Conservation (phyloP, 331 rosid genomes). For the Dryas integrifolia region DNA sequence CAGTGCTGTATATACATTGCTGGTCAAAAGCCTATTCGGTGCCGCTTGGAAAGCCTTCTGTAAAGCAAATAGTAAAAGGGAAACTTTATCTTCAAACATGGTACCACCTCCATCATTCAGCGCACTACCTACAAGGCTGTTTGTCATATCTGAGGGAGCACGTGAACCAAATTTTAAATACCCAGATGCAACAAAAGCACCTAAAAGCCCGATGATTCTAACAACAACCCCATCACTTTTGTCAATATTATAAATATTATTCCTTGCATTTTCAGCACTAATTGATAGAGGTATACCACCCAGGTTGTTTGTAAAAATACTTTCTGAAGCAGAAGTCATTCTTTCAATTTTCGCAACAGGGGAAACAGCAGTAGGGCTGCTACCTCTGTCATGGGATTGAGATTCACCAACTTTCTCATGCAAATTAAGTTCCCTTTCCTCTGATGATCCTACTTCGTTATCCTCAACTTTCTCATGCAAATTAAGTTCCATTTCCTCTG, state of each 20-base stretch:
- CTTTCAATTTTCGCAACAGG: slow-evolving; percentile 46
- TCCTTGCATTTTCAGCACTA: slow-evolving; percentile 92
- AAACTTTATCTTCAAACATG: slow-evolving; percentile 94
- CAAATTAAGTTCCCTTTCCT: slow-evolving; percentile 42
- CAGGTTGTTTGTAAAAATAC: slow-evolving; percentile 51
- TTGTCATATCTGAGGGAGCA: slow-evolving; percentile 52
- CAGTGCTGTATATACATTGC: slow-evolving; percentile 73
- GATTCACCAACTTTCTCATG: slow-evolving; percentile 48
- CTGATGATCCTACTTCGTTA: slow-evolving; percentile 36
- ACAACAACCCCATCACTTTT: slow-evolving; percentile 84
- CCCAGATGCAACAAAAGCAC: slow-evolving; percentile 86
- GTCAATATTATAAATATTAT: slow-evolving; percentile 88
- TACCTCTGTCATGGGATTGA: slow-evolving; percentile 43
- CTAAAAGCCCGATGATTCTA: slow-evolving; percentile 76
- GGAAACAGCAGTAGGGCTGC: slow-evolving; percentile 38
- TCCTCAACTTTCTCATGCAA: slow-evolving; percentile 40
- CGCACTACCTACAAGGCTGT: slow-evolving; percentile 65
- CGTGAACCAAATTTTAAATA: slow-evolving; percentile 61
- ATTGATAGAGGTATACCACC: slow-evolving; percentile 92
- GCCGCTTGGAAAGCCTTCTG: slow-evolving; percentile 95
- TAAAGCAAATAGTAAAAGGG: slow-evolving; percentile 82
- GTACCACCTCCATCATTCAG: slow-evolving; percentile 69
- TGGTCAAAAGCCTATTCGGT: slow-evolving; percentile 82
- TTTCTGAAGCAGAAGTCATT: slow-evolving; percentile 56
- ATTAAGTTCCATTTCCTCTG: slow-evolving; percentile 43